Evolutionary conservation across 495 filamentous ascomycete genomes (phyloP).

Genomic region (Polyplosphaeria fusca): DNA sequence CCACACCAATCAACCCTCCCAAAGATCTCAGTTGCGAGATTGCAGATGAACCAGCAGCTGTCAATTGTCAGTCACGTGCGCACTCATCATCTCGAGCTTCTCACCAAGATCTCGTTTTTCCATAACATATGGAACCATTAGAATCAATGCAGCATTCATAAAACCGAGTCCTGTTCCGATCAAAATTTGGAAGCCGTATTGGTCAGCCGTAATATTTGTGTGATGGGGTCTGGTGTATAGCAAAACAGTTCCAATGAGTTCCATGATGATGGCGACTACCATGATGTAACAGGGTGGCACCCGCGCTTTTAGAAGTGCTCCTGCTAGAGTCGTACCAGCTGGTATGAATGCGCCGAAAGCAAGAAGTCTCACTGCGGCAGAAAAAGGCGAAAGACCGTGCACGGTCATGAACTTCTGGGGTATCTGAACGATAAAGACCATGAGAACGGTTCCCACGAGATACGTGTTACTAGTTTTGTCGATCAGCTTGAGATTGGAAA

Average conservation of each 20-base stretch:
- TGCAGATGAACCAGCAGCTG: neutral
- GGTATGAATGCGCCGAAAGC: neutral
- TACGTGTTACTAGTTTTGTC: too few species aligned
- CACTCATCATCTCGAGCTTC: too few species aligned
- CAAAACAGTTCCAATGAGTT: neutral
- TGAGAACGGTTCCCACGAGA: slow-evolving; percentile 7
- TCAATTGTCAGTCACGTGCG: too few species aligned
- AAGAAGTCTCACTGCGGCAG: slow-evolving; percentile 7
- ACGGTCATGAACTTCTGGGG: slow-evolving; percentile 16
- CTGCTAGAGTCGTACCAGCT: slow-evolving; percentile 1
- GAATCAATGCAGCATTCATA: neutral
- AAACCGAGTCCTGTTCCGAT: neutral
- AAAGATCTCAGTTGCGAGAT: neutral
- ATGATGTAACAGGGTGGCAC: neutral
- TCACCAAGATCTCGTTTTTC: neutral
- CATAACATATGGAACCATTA: neutral
- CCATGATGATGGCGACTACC: neutral
- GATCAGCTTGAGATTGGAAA: too few species aligned
- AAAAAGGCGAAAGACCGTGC: neutral
- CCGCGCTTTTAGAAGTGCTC: neutral
- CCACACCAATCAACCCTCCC: neutral
- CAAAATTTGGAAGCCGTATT: neutral
- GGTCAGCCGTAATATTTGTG: neutral
- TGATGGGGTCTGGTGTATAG: neutral
- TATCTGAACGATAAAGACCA: slow-evolving; percentile 6